Evolutionary conservation across 2,329 filamentous ascomycete species (phyloP).

Genomic region (Blastomyces emzantsi): DNA sequence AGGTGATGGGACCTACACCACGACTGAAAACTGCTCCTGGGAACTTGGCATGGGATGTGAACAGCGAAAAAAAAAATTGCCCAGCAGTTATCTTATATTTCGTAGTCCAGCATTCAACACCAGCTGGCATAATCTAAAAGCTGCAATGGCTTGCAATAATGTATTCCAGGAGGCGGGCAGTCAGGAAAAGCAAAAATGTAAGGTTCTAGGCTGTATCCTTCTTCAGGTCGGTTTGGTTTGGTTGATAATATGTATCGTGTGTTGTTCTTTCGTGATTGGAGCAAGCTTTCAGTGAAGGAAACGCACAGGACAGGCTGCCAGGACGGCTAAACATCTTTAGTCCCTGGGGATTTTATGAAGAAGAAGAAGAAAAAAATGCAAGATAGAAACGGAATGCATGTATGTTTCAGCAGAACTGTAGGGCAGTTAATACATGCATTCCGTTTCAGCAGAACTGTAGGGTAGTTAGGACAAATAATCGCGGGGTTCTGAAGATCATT

Average conservation of each 20-base stretch:
- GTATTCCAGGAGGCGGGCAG: neutral
- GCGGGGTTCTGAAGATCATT: neutral
- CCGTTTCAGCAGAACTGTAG: neutral
- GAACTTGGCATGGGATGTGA: constrained; percentile 3
- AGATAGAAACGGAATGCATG: neutral
- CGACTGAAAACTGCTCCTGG: neutral
- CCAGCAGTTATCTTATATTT: neutral
- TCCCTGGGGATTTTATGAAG: neutral
- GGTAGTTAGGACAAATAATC: constrained; percentile 1
- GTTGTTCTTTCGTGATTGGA: constrained; percentile 8
- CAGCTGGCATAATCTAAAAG: neutral
- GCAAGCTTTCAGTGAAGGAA: neutral
- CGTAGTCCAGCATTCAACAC: neutral
- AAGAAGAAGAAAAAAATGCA: neutral
- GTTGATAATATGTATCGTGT: constrained; percentile 2
- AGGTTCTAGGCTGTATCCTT: neutral
- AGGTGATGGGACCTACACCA: neutral
- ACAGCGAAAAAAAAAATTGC: neutral
- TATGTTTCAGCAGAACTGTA: neutral
- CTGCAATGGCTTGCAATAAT: neutral
- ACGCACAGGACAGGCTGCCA: neutral
- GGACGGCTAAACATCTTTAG: neutral
- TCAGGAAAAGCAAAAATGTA: neutral
- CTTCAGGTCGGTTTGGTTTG: neutral
- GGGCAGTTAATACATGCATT: neutral